phyloP scores from a whole-genome alignment of 2,329 filamentous ascomycete genomes.

The Aureobasidium sp. region DNA sequence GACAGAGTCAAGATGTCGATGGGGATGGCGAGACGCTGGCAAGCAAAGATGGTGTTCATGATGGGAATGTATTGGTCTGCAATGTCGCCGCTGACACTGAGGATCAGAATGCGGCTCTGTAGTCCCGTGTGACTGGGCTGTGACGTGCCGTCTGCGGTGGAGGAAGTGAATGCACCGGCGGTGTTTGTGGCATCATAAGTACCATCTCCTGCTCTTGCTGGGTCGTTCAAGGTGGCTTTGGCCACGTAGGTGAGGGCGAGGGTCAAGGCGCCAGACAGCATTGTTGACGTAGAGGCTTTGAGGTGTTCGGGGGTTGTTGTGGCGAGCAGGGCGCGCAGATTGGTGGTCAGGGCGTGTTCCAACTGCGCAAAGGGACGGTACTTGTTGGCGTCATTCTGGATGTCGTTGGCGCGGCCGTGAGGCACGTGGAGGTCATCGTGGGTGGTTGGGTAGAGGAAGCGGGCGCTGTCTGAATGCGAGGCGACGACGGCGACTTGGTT shows the following conservation, averaged over 20 bases:
- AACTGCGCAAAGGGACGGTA: conserved; percentile 86
- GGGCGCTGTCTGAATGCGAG: conserved; percentile 74
- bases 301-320: conserved; percentile 58
- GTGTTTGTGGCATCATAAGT: conserved; percentile 40
- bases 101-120: conserved; percentile 74
- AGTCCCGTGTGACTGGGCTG: conserved; percentile 40
- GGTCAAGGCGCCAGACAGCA: conserved; percentile 84
- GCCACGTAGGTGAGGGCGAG: conserved; percentile 86
- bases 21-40: conserved; percentile 75
- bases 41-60: conserved; percentile 97
- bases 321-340: conserved; percentile 63
- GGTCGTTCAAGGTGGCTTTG: conserved; percentile 50
- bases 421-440: conserved; percentile 14
- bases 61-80: conserved; percentile 90
- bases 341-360: conserved; percentile 67
- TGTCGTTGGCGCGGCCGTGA: conserved; percentile 23
- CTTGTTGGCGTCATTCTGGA: conserved; percentile 59
- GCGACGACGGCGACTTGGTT: conserved; percentile 91
- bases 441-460: conserved; percentile 74
- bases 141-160: conserved; percentile 34
- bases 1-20: conserved; percentile 86
- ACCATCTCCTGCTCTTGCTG: conserved; percentile 19
- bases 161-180: conserved; percentile 47
- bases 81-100: conserved; percentile 83
- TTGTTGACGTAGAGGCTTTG: conserved; percentile 62